Base-by-base conservation (phyloP, 805 yeast species). In the Candida berthetii region DNA sequence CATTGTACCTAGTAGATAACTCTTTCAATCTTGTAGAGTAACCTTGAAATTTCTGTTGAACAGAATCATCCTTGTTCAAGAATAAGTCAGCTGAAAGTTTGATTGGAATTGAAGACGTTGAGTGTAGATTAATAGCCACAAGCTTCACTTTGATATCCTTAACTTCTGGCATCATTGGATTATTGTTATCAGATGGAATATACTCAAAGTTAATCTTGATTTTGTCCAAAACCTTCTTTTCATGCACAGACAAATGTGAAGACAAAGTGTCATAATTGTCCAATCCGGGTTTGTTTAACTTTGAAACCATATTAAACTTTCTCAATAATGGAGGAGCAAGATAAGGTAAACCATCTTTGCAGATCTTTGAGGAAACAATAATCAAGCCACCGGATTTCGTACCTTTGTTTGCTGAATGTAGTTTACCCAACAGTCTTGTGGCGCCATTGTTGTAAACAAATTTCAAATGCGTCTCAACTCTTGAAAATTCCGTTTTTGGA, bases 41-140 rank as follows among this genome's bases (percentile, higher is more conserved):
- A 7, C 42, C 25, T 3, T 9, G 14, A 35, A 64, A 66, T 15
- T 34, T 19, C 34, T 53, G 56, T 13, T 65, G 40, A 7, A 22
- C 9, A 35, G 37, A 41, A 28, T 50, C 55, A 2, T 51, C 50
- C 15, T 52, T 40, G 34, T 55, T 51, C 33, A 54, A 35, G 15
- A 66, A 46, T 24, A 62, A 41, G 37, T 59, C 62, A 0, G 62
- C 46, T 16, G 66, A 62, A n/a, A 72, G 44, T 40, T 62, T 62
- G 15, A 71, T 52, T 15, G 78, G 76, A 35, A 72, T 67, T 1
- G 70, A 60, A 19, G 57, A 49, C 7, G 53, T 58, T 0, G 72
- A 65, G 35, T 47, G 58, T 7, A 54, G 53, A 27, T 66, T 65
- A 8, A 65, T 52, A n/a, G 56, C 61, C 4, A 65, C 28, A 19